Evolutionary conservation across 2,329 filamentous ascomycete genomes (phyloP).

Genomic region (Grosmannia clavigera): DNA sequence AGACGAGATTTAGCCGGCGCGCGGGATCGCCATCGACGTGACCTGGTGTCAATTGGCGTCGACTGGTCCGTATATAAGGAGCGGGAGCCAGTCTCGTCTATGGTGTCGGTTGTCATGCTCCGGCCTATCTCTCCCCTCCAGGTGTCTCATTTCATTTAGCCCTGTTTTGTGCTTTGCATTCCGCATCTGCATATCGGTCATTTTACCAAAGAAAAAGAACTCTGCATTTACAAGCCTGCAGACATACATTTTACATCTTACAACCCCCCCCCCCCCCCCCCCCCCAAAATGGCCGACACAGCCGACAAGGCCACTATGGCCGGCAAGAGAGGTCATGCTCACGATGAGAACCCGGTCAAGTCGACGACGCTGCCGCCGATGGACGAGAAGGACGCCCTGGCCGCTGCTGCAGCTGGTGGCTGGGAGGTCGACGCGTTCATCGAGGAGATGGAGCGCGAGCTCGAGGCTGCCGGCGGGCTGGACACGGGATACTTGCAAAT

Average conservation of each 20-base stretch:
- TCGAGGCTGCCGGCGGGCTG: slow-evolving; percentile 16
- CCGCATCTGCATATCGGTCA: too few relatives aligned
- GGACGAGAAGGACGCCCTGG: slow-evolving; percentile 2
- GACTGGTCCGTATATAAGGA: too few relatives aligned
- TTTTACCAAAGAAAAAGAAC: background rate
- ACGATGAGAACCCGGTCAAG: background rate
- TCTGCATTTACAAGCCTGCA: background rate
- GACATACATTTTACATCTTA: too few relatives aligned
- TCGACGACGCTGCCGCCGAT: background rate
- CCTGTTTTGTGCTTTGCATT: too few relatives aligned
- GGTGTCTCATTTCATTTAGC: too few relatives aligned
- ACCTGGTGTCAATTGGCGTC: too few relatives aligned
- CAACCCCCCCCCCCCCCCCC: background rate
- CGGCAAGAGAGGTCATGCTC: background rate
- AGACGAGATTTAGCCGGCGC: too few relatives aligned
- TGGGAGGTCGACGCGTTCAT: slow-evolving; percentile 3
- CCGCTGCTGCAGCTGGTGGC: background rate
- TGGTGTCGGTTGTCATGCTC: too few relatives aligned
- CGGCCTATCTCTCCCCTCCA: too few relatives aligned
- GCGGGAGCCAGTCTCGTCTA: too few relatives aligned
- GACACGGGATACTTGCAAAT: slow-evolving; percentile 21
- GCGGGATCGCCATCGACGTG: too few relatives aligned
- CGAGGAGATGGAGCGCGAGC: slow-evolving; percentile 3
- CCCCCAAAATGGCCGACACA: background rate
- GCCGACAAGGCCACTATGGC: background rate